Evolutionary conservation across 2,329 filamentous ascomycete genomes (phyloP).

Genomic region (Diaporthe sp.): DNA sequence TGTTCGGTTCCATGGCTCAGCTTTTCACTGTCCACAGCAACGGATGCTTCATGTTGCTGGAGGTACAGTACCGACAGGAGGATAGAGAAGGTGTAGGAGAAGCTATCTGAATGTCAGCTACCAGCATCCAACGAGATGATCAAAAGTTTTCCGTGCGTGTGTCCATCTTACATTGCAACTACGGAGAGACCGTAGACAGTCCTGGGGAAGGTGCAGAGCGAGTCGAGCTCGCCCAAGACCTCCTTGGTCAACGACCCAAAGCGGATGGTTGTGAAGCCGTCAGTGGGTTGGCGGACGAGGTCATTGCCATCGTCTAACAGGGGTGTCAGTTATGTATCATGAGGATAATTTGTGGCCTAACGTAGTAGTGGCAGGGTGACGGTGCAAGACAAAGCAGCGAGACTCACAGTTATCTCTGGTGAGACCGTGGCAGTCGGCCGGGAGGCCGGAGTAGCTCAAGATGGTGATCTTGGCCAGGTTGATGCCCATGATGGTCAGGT

Average conservation of each 20-base stretch:
- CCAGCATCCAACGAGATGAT: fast-evolving
- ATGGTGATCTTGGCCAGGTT: conserved; percentile 45
- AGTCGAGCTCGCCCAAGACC: conserved; percentile 41
- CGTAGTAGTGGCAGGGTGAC: background rate
- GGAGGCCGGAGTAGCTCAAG: conserved; percentile 41
- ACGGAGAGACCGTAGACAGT: conserved; percentile 43
- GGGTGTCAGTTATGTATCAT: background rate
- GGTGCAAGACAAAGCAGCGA: background rate
- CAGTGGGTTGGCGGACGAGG: conserved; percentile 38
- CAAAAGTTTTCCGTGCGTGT: background rate
- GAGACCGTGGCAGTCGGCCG: conserved; percentile 41
- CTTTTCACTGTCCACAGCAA: conserved; percentile 26
- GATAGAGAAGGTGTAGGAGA: conserved; percentile 43
- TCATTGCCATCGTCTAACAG: conserved; percentile 37
- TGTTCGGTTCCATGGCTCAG: background rate
- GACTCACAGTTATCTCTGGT: conserved; percentile 41
- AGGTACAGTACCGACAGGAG: conserved; percentile 39
- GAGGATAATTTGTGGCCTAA: background rate
- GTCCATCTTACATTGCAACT: conserved; percentile 43
- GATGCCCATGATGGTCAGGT: conserved; percentile 45
- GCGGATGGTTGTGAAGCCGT: conserved; percentile 40
- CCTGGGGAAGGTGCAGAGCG: conserved; percentile 40
- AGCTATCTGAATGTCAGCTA: conserved; percentile 25
- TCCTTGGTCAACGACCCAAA: conserved; percentile 31
- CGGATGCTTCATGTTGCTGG: conserved; percentile 18